Conservation (phyloP, 805 yeast genomes). For the Lipomyces anomalus region DNA sequence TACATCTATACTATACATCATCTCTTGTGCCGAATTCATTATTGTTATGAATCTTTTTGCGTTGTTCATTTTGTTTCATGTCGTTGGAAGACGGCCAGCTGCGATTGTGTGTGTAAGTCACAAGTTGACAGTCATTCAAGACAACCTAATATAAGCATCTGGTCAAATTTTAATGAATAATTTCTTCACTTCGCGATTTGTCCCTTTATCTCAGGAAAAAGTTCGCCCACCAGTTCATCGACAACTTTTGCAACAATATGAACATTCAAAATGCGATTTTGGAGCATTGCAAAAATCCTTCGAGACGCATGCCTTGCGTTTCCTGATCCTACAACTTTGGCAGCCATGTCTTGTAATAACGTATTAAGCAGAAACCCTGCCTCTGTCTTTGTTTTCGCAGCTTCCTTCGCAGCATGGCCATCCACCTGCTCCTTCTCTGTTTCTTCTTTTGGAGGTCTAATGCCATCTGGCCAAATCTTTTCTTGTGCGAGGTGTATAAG, state of each 20-base stretch:
- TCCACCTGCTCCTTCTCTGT: constrained; percentile 1
- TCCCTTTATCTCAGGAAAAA: constrained; percentile 14
- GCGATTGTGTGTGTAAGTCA: too few species aligned
- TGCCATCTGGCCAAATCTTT: constrained; percentile 31
- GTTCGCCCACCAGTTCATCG: constrained; percentile 18
- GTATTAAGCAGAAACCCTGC: constrained; percentile 52
- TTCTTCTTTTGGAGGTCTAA: constrained; percentile 1
- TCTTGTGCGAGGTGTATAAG: constrained; percentile 32
- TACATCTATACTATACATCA: too few species aligned
- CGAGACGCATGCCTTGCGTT: constrained; percentile 60
- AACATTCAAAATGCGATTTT: constrained; percentile 63
- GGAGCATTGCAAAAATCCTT: constrained; percentile 59
- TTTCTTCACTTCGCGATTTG: too few species aligned
- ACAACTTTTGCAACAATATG: constrained; percentile 43
- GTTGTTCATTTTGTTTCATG: too few species aligned
- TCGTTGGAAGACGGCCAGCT: too few species aligned
- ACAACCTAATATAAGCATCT: too few species aligned
- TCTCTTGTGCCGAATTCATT: too few species aligned
- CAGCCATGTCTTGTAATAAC: constrained; percentile 57
- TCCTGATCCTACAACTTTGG: constrained; percentile 65
- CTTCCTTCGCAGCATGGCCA: constrained; percentile 42
- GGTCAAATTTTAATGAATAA: too few species aligned
- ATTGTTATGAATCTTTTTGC: too few species aligned
- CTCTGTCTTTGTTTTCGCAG: constrained; percentile 48
- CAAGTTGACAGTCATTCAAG: too few species aligned